Conservation (phyloP, 495 filamentous ascomycete species). For the Chaetomium fimeti region DNA sequence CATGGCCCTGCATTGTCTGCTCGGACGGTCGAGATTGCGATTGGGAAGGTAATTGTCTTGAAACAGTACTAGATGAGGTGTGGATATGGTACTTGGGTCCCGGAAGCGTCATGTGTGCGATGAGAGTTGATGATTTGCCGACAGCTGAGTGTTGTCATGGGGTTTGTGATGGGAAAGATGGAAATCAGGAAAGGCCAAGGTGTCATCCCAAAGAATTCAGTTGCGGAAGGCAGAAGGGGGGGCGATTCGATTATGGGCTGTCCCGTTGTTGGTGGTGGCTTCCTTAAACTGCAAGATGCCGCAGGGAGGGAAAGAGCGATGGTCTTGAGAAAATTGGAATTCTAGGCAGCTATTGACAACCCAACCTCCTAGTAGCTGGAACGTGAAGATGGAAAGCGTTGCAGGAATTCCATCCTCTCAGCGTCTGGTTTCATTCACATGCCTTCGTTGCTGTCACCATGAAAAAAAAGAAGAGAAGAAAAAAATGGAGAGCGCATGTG, state of each 20-base stretch:
- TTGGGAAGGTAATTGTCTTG: slow-evolving; percentile 27
- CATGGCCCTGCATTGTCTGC: slow-evolving; percentile 9
- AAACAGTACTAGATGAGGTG: slow-evolving; percentile 26
- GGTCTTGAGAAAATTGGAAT: no score
- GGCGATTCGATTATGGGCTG: no score
- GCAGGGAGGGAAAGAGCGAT: no score
- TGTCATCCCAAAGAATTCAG: background rate
- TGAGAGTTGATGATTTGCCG: background rate
- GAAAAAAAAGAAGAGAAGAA: background rate
- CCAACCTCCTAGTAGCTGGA: no score
- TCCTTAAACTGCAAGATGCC: no score
- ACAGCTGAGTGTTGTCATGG: background rate
- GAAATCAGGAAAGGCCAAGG: background rate
- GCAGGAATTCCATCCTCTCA: no score
- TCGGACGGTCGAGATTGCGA: slow-evolving; percentile 2
- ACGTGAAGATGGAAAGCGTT: no score
- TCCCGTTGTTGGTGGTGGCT: no score
- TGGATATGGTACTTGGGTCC: background rate
- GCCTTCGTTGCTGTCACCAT: background rate
- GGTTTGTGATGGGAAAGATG: background rate
- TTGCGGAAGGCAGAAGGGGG: background rate
- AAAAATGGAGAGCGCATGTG: background rate
- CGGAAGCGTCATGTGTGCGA: slow-evolving; percentile 1
- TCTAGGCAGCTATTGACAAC: no score
- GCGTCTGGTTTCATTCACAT: no score